These are phyloP conservation scores for Apophysomyces trapeziformis DNA, from an alignment of 371 early-diverging fungal species.

Conservation along the genomic window DNA sequence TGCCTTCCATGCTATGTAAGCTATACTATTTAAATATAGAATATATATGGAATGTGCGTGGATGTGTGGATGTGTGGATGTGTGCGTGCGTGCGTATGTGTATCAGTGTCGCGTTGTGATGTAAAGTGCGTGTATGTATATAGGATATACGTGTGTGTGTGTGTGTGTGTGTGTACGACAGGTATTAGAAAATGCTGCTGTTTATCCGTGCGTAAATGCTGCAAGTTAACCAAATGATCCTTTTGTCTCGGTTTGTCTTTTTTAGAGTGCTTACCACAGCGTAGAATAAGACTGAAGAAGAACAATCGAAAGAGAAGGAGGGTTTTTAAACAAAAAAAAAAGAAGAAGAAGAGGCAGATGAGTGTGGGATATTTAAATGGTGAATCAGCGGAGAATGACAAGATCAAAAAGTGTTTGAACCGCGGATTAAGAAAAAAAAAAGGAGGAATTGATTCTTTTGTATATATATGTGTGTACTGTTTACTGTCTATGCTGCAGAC, in stretches of 20 bases:
- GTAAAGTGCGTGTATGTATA: background rate
- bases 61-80: background rate
- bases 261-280: background rate
- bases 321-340: conserved; percentile 5
- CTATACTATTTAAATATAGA: conserved; percentile 7
- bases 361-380: background rate
- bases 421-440: conserved; percentile 6
- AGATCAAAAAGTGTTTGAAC: background rate
- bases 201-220: conserved; percentile 10
- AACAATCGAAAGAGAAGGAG: conserved; percentile 11
- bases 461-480: conserved; percentile 14
- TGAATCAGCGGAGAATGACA: conserved; percentile 2
- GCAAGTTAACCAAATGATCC: background rate
- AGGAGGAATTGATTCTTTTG: conserved; percentile 10
- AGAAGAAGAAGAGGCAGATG: background rate
- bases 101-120: conserved; percentile 7
- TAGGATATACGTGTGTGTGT: background rate
- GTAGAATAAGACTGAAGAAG: background rate
- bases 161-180: conserved; percentile 4
- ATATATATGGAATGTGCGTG: too few species aligned
- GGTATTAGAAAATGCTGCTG: conserved; percentile 1
- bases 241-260: background rate
- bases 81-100: conserved; percentile 9
- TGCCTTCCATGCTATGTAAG: conserved; percentile 36
- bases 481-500: conserved; percentile 40